phyloP scores from a whole-genome alignment of 1,284 basidiomycete species.

The Cystobasidium sp. region DNA sequence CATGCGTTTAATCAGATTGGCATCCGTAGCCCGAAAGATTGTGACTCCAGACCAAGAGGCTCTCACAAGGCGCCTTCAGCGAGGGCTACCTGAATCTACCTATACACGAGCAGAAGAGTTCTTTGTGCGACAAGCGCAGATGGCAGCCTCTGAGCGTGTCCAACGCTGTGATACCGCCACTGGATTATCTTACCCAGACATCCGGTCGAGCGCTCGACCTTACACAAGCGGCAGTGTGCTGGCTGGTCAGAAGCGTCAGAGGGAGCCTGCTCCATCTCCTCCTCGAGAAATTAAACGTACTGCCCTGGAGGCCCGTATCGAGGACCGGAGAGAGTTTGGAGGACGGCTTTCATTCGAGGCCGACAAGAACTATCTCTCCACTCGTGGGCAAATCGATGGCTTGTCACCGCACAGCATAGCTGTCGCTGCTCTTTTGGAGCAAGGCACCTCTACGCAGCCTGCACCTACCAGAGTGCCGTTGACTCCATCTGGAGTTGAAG shows the following conservation, averaged over 20 bases:
- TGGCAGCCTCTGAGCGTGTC: neutral
- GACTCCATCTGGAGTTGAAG: neutral
- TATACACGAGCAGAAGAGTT: conserved; percentile 27
- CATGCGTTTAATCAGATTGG: conserved; percentile 36
- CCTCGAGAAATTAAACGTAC: too few relatives aligned
- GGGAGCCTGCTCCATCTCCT: too few relatives aligned
- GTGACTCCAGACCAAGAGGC: neutral
- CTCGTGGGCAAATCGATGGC: neutral
- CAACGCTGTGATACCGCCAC: too few relatives aligned
- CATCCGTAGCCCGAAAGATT: conserved; percentile 7
- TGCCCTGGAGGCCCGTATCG: too few relatives aligned
- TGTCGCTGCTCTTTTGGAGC: conserved; percentile 7
- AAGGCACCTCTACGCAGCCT: neutral
- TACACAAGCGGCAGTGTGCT: too few relatives aligned
- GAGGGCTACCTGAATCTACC: conserved; percentile 30
- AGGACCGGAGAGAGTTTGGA: too few relatives aligned
- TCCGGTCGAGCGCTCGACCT: too few relatives aligned
- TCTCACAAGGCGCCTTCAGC: conserved; percentile 14
- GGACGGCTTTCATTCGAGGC: neutral
- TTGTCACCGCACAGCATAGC: conserved; percentile 10
- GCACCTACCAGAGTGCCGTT: neutral
- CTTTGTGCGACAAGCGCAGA: conserved; percentile 24
- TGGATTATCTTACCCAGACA: too few relatives aligned
- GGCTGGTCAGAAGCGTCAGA: too few relatives aligned
- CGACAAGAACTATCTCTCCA: neutral